These are phyloP conservation scores for Hypoxylon subgilvum DNA, from an alignment of 495 filamentous ascomycete species.

Conservation along the genomic window DNA sequence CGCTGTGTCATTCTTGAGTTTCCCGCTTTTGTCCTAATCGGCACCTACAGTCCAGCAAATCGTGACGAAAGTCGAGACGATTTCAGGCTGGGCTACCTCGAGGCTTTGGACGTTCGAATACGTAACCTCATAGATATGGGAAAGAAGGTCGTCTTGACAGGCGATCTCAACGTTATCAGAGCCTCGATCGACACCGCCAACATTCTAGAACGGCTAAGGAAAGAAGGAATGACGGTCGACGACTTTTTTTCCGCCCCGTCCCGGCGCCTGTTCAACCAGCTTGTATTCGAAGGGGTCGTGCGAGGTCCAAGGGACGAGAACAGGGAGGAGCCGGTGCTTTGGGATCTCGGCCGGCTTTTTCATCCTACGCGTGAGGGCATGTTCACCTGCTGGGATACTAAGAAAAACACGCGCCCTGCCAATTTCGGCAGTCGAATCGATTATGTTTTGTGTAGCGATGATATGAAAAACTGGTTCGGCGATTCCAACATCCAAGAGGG, in stretches of 20 bases:
- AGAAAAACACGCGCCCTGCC: slow-evolving; percentile 83
- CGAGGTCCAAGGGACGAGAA: slow-evolving; percentile 71
- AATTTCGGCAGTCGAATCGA: slow-evolving; percentile 93
- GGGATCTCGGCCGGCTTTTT: slow-evolving; percentile 85
- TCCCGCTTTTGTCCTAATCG: slow-evolving; percentile 90
- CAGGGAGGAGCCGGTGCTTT: slow-evolving; percentile 75
- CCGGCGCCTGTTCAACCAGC: slow-evolving; percentile 83
- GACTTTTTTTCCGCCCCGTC: slow-evolving; percentile 76
- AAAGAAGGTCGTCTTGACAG: slow-evolving; percentile 81
- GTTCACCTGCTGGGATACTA: slow-evolving; percentile 95
- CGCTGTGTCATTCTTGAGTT: slow-evolving; percentile 94
- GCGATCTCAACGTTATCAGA: slow-evolving; percentile 88
- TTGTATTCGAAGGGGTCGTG: slow-evolving; percentile 75
- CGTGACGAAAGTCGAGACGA: slow-evolving; percentile 82
- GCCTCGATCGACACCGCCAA: slow-evolving; percentile 75
- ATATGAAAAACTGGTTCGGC: slow-evolving; percentile 82
- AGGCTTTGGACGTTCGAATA: slow-evolving; percentile 78
- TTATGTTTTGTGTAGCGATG: slow-evolving; percentile 82
- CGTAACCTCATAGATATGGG: slow-evolving; percentile 82
- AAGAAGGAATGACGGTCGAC: slow-evolving; percentile 67
- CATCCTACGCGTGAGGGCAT: slow-evolving; percentile 81
- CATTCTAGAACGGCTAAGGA: slow-evolving; percentile 70
- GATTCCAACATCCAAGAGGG: slow-evolving; percentile 96
- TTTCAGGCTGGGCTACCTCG: slow-evolving; percentile 81
- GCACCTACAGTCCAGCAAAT: slow-evolving; percentile 87